Evolutionary conservation across 345 rosid genomes (phyloP).

Genomic region (Isatis tinctoria): DNA sequence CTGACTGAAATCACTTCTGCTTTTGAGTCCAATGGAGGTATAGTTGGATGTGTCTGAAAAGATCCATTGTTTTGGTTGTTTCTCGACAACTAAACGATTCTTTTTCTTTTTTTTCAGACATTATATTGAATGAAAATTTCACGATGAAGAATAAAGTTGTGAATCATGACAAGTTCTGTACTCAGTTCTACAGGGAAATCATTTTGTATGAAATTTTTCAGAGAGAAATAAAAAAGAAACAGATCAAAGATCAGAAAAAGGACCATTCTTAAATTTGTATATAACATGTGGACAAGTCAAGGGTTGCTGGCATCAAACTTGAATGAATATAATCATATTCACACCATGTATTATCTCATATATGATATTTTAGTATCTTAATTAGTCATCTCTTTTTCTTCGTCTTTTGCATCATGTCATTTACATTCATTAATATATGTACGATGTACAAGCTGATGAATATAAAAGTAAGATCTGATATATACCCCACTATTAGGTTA

Average conservation of each 20-base stretch:
- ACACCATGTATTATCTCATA: constrained; percentile 1
- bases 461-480: not conserved
- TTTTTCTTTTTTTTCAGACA: not conserved
- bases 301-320: constrained; percentile 21
- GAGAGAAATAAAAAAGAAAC: not conserved
- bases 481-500: too few relatives aligned
- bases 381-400: constrained; percentile 9
- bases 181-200: constrained; percentile 21
- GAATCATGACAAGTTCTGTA: constrained; percentile 17
- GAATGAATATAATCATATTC: constrained; percentile 20
- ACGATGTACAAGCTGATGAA: constrained; percentile 7
- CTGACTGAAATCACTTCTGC: not conserved
- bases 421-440: constrained; percentile 1
- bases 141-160: constrained; percentile 14
- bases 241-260: constrained; percentile 24
- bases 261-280: constrained; percentile 16
- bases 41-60: constrained; percentile 9
- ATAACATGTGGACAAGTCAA: constrained; percentile 27
- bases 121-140: constrained; percentile 7
- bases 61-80: constrained; percentile 22
- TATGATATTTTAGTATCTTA: not conserved
- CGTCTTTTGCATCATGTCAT: constrained; percentile 5
- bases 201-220: not conserved
- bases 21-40: constrained; percentile 9
- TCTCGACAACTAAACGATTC: not conserved